A percentile compares a stretch with the other conserved stretches of the same genome.
Conservation (phyloP, 352 stramenopile species). For the Globisporangium heterothallicum region DNA sequence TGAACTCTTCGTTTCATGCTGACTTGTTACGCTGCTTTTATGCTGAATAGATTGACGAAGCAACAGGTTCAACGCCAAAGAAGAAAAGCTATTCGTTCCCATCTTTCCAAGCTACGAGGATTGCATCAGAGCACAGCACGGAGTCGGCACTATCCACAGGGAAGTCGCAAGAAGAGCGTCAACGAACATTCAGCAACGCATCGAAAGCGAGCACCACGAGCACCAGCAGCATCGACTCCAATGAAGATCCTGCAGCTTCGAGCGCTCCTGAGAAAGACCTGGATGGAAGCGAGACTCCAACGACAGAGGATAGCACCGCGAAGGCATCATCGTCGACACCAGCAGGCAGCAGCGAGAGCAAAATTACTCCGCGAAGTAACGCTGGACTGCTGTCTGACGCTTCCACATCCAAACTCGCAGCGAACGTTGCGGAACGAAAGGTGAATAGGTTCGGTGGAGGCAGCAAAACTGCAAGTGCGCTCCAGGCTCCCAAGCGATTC, state of each 20-base stretch:
- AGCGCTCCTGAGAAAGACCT: not conserved
- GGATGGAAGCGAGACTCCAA: conserved; percentile 1
- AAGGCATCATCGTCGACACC: conserved; percentile 4
- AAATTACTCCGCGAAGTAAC: not conserved
- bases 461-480: conserved; percentile 8
- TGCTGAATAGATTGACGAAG: conserved; percentile 24
- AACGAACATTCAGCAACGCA: conserved; percentile 1
- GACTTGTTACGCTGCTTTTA: not conserved
- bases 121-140: not conserved
- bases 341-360: conserved; percentile 6
- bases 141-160: conserved; percentile 1
- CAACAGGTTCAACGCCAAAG: conserved; percentile 33
- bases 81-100: conserved; percentile 40
- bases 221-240: conserved; percentile 14
- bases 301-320: not conserved
- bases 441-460: conserved; percentile 10
- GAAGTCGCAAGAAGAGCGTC: conserved; percentile 1
- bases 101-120: conserved; percentile 33
- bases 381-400: conserved; percentile 5
- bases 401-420: conserved; percentile 4
- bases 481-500: conserved; percentile 14
- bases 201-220: conserved; percentile 16
- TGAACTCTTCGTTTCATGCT: not conserved
- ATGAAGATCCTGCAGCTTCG: conserved; percentile 2
- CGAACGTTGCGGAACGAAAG: conserved; percentile 8